These are phyloP conservation scores for Podila minutissima DNA, from an alignment of 192 early-diverging fungal species.

Conservation along the genomic window DNA sequence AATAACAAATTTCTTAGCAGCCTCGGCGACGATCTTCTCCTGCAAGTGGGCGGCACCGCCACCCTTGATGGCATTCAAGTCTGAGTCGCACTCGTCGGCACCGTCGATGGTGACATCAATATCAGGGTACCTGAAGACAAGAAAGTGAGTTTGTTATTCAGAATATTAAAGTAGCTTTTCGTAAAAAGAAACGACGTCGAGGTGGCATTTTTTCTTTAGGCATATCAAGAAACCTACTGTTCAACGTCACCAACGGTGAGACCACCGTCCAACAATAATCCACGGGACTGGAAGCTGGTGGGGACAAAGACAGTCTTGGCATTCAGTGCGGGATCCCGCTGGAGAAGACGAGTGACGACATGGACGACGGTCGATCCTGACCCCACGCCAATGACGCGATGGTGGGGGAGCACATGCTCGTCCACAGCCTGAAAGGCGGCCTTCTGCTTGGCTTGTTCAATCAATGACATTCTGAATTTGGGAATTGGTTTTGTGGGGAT, in stretches of 20 bases:
- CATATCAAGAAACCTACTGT: conserved; percentile 60
- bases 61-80: conserved; percentile 94
- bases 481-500: background rate
- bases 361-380: conserved; percentile 90
- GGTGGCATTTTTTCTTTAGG: background rate
- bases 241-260: conserved; percentile 81
- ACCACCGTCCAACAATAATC: conserved; percentile 85
- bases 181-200: conserved; percentile 2
- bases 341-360: conserved; percentile 81
- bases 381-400: conserved; percentile 88
- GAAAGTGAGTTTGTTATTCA: background rate
- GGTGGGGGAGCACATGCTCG: conserved; percentile 75
- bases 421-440: conserved; percentile 94
- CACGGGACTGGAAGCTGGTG: conserved; percentile 91
- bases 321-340: conserved; percentile 69
- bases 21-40: conserved; percentile 92
- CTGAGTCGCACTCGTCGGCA: conserved; percentile 85
- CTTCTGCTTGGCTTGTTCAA: conserved; percentile 81
- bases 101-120: conserved; percentile 95
- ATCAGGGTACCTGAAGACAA: conserved; percentile 62
- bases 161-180: conserved; percentile 5
- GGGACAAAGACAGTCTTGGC: conserved; percentile 87
- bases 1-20: conserved; percentile 83
- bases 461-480: conserved; percentile 45
- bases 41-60: conserved; percentile 94